These are phyloP conservation scores for Leccinum subspadiceum DNA, from an alignment of 1,284 basidiomycete genomes.

Conservation along the genomic window DNA sequence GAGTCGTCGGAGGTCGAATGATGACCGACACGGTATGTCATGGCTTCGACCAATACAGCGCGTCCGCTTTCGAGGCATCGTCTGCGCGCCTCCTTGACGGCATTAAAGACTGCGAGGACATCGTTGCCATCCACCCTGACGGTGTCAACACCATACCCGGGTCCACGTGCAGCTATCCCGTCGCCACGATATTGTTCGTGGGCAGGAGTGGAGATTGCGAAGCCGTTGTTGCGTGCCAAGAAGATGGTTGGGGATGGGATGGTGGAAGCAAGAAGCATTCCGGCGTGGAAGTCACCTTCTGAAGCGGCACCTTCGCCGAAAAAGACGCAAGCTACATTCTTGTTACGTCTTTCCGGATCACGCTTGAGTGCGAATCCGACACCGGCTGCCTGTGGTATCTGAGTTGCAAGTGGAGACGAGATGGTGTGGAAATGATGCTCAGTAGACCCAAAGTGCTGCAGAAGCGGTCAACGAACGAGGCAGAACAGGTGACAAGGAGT, in stretches of 20 bases:
- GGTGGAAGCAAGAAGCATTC: conserved; percentile 74
- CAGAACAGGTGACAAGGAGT: not conserved
- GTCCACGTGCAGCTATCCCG: conserved; percentile 89
- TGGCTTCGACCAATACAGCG: conserved; percentile 87
- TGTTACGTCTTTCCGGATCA: conserved; percentile 67
- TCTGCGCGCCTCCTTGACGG: conserved; percentile 75
- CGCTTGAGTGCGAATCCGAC: conserved; percentile 88
- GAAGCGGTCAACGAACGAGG: conserved; percentile 7
- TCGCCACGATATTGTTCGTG: conserved; percentile 90
- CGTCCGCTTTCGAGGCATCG: conserved; percentile 78
- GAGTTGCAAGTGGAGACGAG: conserved; percentile 91
- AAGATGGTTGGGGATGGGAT: conserved; percentile 72
- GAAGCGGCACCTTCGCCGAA: conserved; percentile 87
- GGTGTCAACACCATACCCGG: conserved; percentile 92
- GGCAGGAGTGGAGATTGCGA: conserved; percentile 92
- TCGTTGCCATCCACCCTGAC: conserved; percentile 95
- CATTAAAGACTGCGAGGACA: conserved; percentile 82
- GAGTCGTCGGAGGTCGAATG: conserved; percentile 95
- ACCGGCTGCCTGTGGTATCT: conserved; percentile 95
- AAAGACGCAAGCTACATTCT: conserved; percentile 84
- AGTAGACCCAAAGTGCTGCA: conserved; percentile 83
- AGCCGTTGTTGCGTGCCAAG: conserved; percentile 85
- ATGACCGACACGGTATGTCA: conserved; percentile 93
- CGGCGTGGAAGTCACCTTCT: conserved; percentile 78
- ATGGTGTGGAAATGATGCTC: conserved; percentile 91